Conservation (phyloP, 495 filamentous ascomycete genomes). For the Talaromyces wortmannii region DNA sequence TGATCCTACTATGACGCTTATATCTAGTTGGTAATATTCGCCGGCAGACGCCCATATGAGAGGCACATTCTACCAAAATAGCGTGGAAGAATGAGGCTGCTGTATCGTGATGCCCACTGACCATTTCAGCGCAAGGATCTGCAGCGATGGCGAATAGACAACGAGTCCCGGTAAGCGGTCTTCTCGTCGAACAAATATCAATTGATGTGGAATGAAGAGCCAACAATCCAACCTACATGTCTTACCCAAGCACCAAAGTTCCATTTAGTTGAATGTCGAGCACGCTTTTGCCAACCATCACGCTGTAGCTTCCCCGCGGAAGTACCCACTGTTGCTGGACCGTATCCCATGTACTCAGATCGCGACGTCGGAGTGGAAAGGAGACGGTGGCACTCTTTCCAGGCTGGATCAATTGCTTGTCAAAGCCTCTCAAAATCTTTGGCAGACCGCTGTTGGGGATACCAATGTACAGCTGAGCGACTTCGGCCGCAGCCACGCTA, state of each 20-base stretch:
- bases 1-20: too few relatives aligned
- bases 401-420: conserved; percentile 43
- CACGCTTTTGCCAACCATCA: neutral
- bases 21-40: too few relatives aligned
- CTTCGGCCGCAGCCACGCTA: conserved; percentile 42
- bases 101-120: too few relatives aligned
- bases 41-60: too few relatives aligned
- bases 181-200: too few relatives aligned
- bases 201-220: too few relatives aligned
- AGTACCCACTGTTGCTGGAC: conserved; percentile 53
- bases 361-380: conserved; percentile 53
- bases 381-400: conserved; percentile 35
- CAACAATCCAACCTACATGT: too few relatives aligned
- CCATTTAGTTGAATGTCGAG: neutral
- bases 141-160: too few relatives aligned
- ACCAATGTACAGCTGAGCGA: conserved; percentile 51
- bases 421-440: conserved; percentile 59
- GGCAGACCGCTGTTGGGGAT: conserved; percentile 36
- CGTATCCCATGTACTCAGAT: conserved; percentile 63
- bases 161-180: too few relatives aligned
- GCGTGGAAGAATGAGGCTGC: too few relatives aligned
- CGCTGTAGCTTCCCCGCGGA: conserved; percentile 13
- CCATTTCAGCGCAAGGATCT: too few relatives aligned
- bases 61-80: too few relatives aligned
- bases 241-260: neutral